Evolutionary conservation across 2,329 filamentous ascomycete genomes (phyloP), one percentile per base, ranked within the genome.

Genomic region (Triangularia verruculosa): DNA sequence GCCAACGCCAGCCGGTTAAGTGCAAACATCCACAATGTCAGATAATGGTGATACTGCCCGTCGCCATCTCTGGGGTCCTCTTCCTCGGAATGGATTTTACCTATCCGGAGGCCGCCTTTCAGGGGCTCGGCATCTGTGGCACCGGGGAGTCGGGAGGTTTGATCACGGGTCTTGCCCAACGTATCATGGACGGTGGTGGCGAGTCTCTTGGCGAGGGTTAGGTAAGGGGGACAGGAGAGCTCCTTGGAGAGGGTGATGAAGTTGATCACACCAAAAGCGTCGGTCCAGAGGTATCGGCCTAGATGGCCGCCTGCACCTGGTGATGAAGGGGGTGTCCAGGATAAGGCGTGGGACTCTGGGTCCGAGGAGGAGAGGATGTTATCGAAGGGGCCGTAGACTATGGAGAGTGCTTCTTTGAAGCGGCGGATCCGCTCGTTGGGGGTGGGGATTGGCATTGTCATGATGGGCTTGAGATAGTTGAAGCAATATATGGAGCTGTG

Each of bases 11-110:
- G 74, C 1, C 85, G 76, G 69, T 85, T 86, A 4, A 87, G 76
- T 1, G 84, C 83, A 70, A 86, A 86, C 83, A 87, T 86, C 85
- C 85, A 88, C 4, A 86, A 70, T 0, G 83, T 86, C 20, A 87
- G 75, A 66, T 87, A 87, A 68, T 87, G 85, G 67, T 86, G 83
- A 64, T 87, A 87, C 70, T 87, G 85, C 2, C 85, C 84, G 70
- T 87, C 85, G 7, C 79, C 77, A 59, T 87, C 83, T 1, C 75
- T 70, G 0, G 84, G 84, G 0, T 65, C 61, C 12, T 76, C 82
- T 2, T 80, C 75, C 3, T 47, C 39, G 1, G 39, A 47, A 8
- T 47, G 39, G 12, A 77, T 65, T 70, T 87, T 87, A 25, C 85
- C 85, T 64, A 87, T 87, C 0, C 85, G 77, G 39, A 88, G 72